Evolutionary conservation across 768 basidiomycete species (phyloP).

Genomic region (Kwoniella bestiolae): DNA sequence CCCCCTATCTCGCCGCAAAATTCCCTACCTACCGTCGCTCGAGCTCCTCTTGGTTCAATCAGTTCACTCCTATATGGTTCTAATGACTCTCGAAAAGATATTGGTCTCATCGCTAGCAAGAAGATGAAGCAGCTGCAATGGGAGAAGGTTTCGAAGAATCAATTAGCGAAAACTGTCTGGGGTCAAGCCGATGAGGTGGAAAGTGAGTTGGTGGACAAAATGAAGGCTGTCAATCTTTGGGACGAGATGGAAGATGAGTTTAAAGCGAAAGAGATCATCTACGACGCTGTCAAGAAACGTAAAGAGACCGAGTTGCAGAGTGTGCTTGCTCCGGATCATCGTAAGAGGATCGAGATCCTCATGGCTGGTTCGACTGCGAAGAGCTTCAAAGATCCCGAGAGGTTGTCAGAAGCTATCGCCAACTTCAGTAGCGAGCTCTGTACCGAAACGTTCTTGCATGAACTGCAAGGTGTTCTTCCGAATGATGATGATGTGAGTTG

Average conservation of each 20-base stretch:
- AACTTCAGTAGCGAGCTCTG: constrained; percentile 86
- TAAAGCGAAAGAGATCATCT: constrained; percentile 91
- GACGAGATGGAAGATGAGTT: constrained; percentile 97
- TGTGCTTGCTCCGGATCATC: constrained; percentile 85
- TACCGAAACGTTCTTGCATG: constrained; percentile 84
- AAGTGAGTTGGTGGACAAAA: constrained; percentile 76
- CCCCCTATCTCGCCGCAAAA: constrained; percentile 18
- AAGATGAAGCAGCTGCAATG: constrained; percentile 99
- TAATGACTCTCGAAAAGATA: constrained; percentile 70
- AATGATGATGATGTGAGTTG: constrained; percentile 79
- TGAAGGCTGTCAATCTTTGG: constrained; percentile 87
- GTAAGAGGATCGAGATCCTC: constrained; percentile 92
- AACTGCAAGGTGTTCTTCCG: constrained; percentile 83
- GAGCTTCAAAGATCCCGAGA: constrained; percentile 74
- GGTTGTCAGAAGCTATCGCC: constrained; percentile 78
- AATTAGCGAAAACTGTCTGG: constrained; percentile 85
- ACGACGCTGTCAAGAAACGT: constrained; percentile 81
- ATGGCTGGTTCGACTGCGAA: constrained; percentile 74
- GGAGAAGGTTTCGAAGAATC: constrained; percentile 94
- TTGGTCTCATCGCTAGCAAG: constrained; percentile 77
- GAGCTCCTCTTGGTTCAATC: constrained; percentile 43
- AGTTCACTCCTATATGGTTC: constrained; percentile 52
- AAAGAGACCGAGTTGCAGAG: constrained; percentile 88
- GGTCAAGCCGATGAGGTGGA: constrained; percentile 65
- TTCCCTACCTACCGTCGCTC: constrained; percentile 15